Evolutionary conservation across 2,329 filamentous ascomycete genomes (phyloP), one percentile per base, ranked within the genome.

Genomic region (Aspergillus novofumigatus): DNA sequence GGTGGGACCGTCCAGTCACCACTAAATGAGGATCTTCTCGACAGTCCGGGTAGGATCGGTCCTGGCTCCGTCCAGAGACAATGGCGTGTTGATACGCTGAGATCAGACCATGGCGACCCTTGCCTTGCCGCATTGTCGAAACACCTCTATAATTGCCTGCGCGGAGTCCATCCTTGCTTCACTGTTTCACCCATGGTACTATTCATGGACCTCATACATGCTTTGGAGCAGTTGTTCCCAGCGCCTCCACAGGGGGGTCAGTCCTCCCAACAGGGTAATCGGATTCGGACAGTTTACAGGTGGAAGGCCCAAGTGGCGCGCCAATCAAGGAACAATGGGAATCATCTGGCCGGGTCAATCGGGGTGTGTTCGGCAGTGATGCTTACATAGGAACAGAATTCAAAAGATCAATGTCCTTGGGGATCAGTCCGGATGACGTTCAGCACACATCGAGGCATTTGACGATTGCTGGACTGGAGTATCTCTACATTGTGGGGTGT

Each of bases 211-310:
- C 7, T 3, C 59, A 21, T 69, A 82, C 85, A 72, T 89, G 86
- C 80, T 88, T 88, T 84, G 0, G 84, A 86, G 58, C 89, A 89
- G 54, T 89, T 89, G 60, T 89, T 89, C 0, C 86, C 86, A 5
- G 87, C 86, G 0, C 86, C 87, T 0, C 87, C 86, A 57, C 89
- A 89, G 0, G 82, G 82, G 86, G 4, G 86, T 89, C 53, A 90
- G 65, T 0, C 86, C 86, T 0, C 86, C 86, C 0, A 89, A 75
- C 0, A 89, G 69, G 0, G 84, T 87, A 21, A 88, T 78, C 0
- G 82, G 79, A 59, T 83, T 86, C 1, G 70, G 29, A 1, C 76
- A 66, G 1, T 76, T 69, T 0, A 69, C 69, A 0, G 82, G 73
- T 0, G 81, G 75, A 1, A 89, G 66, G 0, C 78, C 79, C 0